Evolutionary conservation across 2,329 filamentous ascomycete species (phyloP).

Genomic region (Colletotrichum horii): DNA sequence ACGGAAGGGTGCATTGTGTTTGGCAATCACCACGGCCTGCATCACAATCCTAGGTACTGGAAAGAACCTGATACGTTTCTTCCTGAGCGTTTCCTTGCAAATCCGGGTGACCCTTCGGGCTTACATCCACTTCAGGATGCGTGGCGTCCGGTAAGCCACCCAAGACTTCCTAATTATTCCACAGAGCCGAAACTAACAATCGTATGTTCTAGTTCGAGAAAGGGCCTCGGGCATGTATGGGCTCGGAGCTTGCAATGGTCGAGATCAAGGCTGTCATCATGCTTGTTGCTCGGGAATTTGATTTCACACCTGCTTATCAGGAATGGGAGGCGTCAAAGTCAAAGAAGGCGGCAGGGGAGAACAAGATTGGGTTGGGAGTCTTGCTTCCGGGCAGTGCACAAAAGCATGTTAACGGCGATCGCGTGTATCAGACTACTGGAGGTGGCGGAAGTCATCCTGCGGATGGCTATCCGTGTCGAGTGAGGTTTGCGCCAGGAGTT

Average conservation of each 20-base stretch:
- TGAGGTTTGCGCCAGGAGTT: neutral
- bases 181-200: neutral
- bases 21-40: neutral
- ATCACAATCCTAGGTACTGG: conserved; percentile 1
- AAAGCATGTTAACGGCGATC: neutral
- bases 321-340: neutral
- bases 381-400: neutral
- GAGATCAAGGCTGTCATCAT: neutral
- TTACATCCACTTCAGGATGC: neutral
- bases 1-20: conserved; percentile 1
- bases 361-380: neutral
- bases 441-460: conserved; percentile 1
- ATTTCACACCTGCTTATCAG: neutral
- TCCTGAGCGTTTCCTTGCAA: neutral
- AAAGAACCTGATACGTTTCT: neutral
- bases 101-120: neutral
- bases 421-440: conserved; percentile 1
- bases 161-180: rapidly evolving
- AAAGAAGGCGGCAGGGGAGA: neutral
- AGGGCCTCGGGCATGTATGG: neutral
- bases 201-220: neutral
- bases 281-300: neutral
- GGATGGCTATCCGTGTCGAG: neutral
- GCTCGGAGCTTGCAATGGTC: conserved; percentile 2
- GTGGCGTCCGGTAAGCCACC: neutral